Percentiles rank a stretch among this genome's conserved stretches.
Evolutionary conservation across 805 yeast genomes (phyloP).

Genomic region (Wickerhamiella cacticola): DNA sequence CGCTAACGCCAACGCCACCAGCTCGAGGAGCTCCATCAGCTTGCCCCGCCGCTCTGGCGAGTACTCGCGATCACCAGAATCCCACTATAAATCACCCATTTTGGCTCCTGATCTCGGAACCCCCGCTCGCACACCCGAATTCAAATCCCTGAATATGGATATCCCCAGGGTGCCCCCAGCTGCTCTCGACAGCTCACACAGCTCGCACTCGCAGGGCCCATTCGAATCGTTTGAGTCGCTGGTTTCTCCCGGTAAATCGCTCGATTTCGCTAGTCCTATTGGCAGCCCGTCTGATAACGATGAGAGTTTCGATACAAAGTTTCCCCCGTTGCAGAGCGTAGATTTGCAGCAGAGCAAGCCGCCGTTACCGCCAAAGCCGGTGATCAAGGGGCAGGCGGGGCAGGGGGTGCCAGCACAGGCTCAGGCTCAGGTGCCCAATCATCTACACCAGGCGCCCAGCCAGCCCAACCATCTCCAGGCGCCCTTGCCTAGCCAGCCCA

Average conservation of each 20-base stretch:
- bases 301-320: conserved; percentile 20
- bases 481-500: no score
- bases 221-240: no score
- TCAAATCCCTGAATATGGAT: not conserved
- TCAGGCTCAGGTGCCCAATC: no score
- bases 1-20: no score
- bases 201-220: not conserved
- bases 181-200: not conserved
- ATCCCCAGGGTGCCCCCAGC: not conserved
- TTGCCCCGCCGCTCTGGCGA: conserved; percentile 7
- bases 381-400: not conserved
- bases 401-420: no score
- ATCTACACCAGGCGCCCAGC: no score
- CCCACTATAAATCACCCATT: conserved; percentile 1
- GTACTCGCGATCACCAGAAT: conserved; percentile 6
- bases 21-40: not conserved
- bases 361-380: conserved; percentile 1
- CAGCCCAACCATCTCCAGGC: no score
- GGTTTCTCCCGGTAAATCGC: not conserved
- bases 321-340: conserved; percentile 5
- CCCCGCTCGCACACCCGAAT: not conserved
- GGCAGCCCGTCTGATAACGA: not conserved
- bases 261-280: conserved; percentile 3
- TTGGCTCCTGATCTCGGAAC: not conserved
- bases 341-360: no score